A percentile compares a stretch with the other conserved stretches of the same genome.
Evolutionary conservation across 1,284 basidiomycete species (phyloP).

Genomic region (Afroboletus lepidellus): DNA sequence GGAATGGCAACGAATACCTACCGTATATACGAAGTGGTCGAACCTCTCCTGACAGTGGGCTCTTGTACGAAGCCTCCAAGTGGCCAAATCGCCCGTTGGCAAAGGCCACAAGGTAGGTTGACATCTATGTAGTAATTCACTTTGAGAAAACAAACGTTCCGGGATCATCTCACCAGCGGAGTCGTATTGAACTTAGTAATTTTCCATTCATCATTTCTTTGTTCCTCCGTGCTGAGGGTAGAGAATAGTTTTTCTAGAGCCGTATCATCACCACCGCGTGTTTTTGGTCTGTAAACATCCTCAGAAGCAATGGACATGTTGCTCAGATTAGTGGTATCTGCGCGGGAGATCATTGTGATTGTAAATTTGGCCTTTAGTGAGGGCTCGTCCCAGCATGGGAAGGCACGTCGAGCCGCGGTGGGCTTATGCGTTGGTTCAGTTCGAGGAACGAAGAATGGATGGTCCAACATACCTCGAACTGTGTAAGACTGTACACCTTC

Average conservation of each 20-base stretch:
- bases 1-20: slow-evolving; percentile 29
- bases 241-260: slow-evolving; percentile 39
- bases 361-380: slow-evolving; percentile 86
- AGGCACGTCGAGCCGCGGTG: slow-evolving; percentile 80
- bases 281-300: slow-evolving; percentile 39
- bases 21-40: slow-evolving; percentile 86
- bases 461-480: slow-evolving; percentile 61
- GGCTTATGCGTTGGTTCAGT: slow-evolving; percentile 52
- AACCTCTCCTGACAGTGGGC: slow-evolving; percentile 79
- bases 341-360: slow-evolving; percentile 82
- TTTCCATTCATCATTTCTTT: slow-evolving; percentile 63
- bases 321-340: slow-evolving; percentile 74
- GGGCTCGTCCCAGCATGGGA: slow-evolving; percentile 95
- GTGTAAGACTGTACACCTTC: slow-evolving; percentile 76
- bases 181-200: slow-evolving; percentile 78
- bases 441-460: not conserved
- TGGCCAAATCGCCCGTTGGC: slow-evolving; percentile 84
- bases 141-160: not conserved
- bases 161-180: slow-evolving; percentile 43
- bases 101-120: slow-evolving; percentile 89
- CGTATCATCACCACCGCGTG: slow-evolving; percentile 28
- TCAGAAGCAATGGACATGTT: slow-evolving; percentile 83
- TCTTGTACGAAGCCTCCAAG: slow-evolving; percentile 76
- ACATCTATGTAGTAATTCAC: slow-evolving; percentile 51
- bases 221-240: slow-evolving; percentile 34